Percentiles rank a stretch among this genome's conserved stretches.
phyloP scores from a whole-genome alignment of 768 basidiomycete species.

The Pisolithus orientalis region DNA sequence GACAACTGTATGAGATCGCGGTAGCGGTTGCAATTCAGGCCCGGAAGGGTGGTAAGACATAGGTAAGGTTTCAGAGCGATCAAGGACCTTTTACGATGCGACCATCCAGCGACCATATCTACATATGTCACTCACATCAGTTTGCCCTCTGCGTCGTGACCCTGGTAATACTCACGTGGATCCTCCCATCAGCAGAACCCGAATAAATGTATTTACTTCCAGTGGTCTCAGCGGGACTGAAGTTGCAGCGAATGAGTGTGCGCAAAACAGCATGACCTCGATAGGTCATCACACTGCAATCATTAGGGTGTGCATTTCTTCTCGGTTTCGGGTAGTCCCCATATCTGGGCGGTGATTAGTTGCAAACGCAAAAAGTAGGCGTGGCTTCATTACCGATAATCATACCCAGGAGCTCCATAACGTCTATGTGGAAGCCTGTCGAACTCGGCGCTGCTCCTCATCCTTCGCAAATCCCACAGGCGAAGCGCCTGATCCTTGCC shows the following conservation, averaged over 20 bases:
- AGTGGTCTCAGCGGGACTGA: constrained; percentile 89
- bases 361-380: neutral
- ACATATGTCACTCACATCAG: constrained; percentile 1
- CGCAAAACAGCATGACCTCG: constrained; percentile 85
- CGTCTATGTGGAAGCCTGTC: constrained; percentile 41
- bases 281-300: constrained; percentile 95
- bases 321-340: constrained; percentile 60
- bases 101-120: constrained; percentile 97
- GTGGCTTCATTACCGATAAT: constrained; percentile 65
- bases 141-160: constrained; percentile 2
- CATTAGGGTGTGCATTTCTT: constrained; percentile 66
- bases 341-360: constrained; percentile 37
- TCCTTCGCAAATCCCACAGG: constrained; percentile 91
- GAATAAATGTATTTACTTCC: constrained; percentile 93
- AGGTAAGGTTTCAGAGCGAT: constrained; percentile 68
- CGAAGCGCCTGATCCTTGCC: constrained; percentile 92
- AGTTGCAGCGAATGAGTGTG: constrained; percentile 94
- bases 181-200: constrained; percentile 77
- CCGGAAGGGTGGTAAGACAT: constrained; percentile 71
- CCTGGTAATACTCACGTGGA: constrained; percentile 54
- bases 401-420: constrained; percentile 60
- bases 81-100: constrained; percentile 73
- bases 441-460: constrained; percentile 70
- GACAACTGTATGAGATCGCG: constrained; percentile 26
- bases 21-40: constrained; percentile 35